Evolutionary conservation across 1,284 basidiomycete species (phyloP).

Genomic region (Ustanciosporium gigantosporum): DNA sequence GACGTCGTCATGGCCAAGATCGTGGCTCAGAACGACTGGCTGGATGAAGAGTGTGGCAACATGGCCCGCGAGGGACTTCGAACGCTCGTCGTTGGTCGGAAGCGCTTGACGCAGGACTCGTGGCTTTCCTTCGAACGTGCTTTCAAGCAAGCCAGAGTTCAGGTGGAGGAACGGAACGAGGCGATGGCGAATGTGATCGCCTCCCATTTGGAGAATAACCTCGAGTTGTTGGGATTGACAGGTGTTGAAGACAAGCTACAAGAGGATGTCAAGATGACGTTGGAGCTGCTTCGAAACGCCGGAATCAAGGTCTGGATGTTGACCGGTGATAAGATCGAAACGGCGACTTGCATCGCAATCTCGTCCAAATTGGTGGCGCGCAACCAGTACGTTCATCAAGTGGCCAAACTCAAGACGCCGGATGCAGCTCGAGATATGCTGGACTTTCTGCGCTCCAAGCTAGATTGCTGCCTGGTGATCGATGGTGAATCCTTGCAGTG

Average conservation of each 20-base stretch:
- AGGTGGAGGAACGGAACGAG: conserved; percentile 70
- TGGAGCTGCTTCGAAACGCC: conserved; percentile 91
- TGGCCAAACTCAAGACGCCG: conserved; percentile 82
- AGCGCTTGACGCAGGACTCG: conserved; percentile 71
- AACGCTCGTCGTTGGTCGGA: conserved; percentile 88
- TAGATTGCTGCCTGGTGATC: conserved; percentile 96
- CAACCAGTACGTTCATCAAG: conserved; percentile 96
- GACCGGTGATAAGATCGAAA: conserved; percentile 99
- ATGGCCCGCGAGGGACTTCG: conserved; percentile 96
- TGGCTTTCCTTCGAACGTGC: conserved; percentile 76
- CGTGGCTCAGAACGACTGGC: conserved; percentile 96
- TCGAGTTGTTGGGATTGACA: conserved; percentile 90
- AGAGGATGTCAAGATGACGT: conserved; percentile 89
- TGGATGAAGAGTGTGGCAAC: conserved; percentile 97
- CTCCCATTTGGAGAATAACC: conserved; percentile 79
- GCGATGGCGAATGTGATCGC: conserved; percentile 76
- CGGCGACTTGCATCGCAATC: conserved; percentile 95
- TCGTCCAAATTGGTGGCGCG: conserved; percentile 93
- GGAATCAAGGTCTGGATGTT: conserved; percentile 99
- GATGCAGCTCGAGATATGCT: conserved; percentile 84
- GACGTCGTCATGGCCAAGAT: conserved; percentile 95
- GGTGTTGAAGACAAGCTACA: conserved; percentile 99
- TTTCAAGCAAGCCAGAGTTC: conserved; percentile 79
- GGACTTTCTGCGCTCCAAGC: conserved; percentile 91
- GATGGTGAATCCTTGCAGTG: conserved; percentile 98